Evolutionary conservation across 2,329 filamentous ascomycete genomes (phyloP), one percentile per base, ranked within the genome.

Genomic region (Cercospora sp.): DNA sequence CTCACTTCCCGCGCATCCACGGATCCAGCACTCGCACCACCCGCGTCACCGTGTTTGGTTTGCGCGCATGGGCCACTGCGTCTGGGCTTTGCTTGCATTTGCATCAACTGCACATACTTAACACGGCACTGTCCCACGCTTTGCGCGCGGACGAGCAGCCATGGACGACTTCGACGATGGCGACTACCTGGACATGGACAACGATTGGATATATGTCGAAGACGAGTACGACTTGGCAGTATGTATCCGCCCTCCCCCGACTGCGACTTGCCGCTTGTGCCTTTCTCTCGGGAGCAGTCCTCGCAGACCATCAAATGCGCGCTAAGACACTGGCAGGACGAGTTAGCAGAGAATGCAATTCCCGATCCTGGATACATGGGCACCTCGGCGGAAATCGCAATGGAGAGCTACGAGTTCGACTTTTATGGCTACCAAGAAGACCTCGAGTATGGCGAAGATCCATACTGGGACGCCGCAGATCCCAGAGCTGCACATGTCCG

Each of bases 391-490:
- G 76, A 79, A 33, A 71, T 77, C 28, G 74, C 66, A 18, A 66
- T 71, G 28, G 73, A 76, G 57, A 68, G 59, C n/a, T 75, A 77
- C 51, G 81, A 84, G n/a, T 84, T 80, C 76, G 83, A 84, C 69
- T 75, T 79, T 55, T 84, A 80, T 72, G 81, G 81, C 20, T 85
- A 84, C 73, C 84, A 78, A 76, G 80, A 80, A 65, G 83, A 84
- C 66, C 74, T 84, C 53, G 82, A 84, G 65, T 84, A 84, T 69
- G 82, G 77, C 12, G 81, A 80, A 16, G 82, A 83, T 69, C 78
- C 80, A 51, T 83, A 83, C 60, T 81, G 82, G 71, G 81, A 64
- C 33, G 53, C 62, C 7, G 13, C 31, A 8, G 62, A 53, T 16
- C 62, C 51, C 12, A 28, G 33, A 20, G 51, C 61, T 40, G 45